These are phyloP conservation scores for Cyberlindnera suaveolens DNA, from an alignment of 805 yeast species.

Conservation along the genomic window DNA sequence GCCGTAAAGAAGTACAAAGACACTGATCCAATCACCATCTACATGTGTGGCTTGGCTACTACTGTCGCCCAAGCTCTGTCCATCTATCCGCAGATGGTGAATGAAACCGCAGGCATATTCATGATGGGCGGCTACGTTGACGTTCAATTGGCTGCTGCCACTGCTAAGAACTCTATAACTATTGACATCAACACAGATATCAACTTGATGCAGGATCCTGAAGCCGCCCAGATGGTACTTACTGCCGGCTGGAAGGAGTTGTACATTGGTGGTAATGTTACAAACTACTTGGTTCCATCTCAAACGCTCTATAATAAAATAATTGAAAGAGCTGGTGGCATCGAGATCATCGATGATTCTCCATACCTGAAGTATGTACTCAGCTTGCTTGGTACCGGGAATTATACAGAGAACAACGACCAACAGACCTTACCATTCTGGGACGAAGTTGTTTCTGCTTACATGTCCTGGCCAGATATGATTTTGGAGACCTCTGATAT, in stretches of 20 bases:
- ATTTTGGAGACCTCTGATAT: slow-evolving; percentile 26
- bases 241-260: slow-evolving; percentile 35
- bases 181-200: slow-evolving; percentile 38
- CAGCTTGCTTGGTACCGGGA: slow-evolving; percentile 31
- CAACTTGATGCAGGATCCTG: slow-evolving; percentile 39
- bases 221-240: slow-evolving; percentile 38
- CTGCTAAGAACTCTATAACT: slow-evolving; percentile 23
- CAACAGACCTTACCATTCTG: slow-evolving; percentile 36
- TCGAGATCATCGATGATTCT: slow-evolving; percentile 23
- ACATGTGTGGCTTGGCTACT: slow-evolving; percentile 37
- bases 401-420: slow-evolving; percentile 26
- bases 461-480: slow-evolving; percentile 32
- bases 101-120: slow-evolving; percentile 34
- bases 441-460: slow-evolving; percentile 36
- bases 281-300: slow-evolving; percentile 34
- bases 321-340: slow-evolving; percentile 31
- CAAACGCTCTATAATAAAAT: slow-evolving; percentile 30
- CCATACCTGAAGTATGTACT: slow-evolving; percentile 27
- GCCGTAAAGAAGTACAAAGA: slow-evolving; percentile 33
- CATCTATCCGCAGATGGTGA: slow-evolving; percentile 32
- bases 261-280: slow-evolving; percentile 36
- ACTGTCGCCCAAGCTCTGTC: slow-evolving; percentile 40
- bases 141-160: slow-evolving; percentile 32
- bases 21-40: slow-evolving; percentile 31
- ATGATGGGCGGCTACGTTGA: slow-evolving; percentile 42